phyloP scores from a whole-genome alignment of 352 stramenopile genomes.

The Globisporangium heterothallicum region DNA sequence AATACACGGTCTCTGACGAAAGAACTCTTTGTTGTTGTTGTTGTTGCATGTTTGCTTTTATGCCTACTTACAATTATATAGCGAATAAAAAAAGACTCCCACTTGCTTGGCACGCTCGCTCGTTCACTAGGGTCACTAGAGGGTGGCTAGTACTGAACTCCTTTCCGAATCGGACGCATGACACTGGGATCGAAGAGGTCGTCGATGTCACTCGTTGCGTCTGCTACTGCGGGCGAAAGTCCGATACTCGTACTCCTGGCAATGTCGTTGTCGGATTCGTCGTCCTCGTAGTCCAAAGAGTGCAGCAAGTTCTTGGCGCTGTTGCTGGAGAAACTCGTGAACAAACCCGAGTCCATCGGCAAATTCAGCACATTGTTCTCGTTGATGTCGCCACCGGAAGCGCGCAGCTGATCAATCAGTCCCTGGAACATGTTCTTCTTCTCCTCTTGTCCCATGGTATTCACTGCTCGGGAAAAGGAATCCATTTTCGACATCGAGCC shows the following conservation, averaged over 20 bases:
- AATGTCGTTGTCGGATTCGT: conserved; percentile 31
- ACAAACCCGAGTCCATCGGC: conserved; percentile 35
- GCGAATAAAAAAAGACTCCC: background rate
- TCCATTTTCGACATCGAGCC: conserved; percentile 23
- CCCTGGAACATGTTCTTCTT: conserved; percentile 61
- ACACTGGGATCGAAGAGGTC: conserved; percentile 45
- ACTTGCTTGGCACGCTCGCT: background rate
- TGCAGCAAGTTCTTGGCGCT: conserved; percentile 35
- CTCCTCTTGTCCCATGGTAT: conserved; percentile 52
- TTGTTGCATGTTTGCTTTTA: background rate
- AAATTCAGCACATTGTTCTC: conserved; percentile 26
- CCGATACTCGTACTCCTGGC: conserved; percentile 7
- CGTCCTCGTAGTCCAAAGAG: conserved; percentile 26
- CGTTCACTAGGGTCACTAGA: too few species aligned
- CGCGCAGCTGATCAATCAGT: conserved; percentile 41
- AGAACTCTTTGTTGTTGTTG: background rate
- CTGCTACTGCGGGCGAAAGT: conserved; percentile 2
- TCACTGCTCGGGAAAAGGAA: conserved; percentile 47
- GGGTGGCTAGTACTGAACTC: conserved; percentile 59
- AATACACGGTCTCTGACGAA: too few species aligned
- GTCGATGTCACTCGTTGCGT: conserved; percentile 27
- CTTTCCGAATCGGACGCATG: conserved; percentile 60
- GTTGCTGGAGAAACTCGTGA: conserved; percentile 26
- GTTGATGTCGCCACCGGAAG: conserved; percentile 7
- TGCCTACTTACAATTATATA: background rate